Percentiles rank a stretch among this genome's conserved stretches.
Conservation (phyloP, 1,284 basidiomycete genomes). For the Kalmanozyma brasiliensis region DNA sequence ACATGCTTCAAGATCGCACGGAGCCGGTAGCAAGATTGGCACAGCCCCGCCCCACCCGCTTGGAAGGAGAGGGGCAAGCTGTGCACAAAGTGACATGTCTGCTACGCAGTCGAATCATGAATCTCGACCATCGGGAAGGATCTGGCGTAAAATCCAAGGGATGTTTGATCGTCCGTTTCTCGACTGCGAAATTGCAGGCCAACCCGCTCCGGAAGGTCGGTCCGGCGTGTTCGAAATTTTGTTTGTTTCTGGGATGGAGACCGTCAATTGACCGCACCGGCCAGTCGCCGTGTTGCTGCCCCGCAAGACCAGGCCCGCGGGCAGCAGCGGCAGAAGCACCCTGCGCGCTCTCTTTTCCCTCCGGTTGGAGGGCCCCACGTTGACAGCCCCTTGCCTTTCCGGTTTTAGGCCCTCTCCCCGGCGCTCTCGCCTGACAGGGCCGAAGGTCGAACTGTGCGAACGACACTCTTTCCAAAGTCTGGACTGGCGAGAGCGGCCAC, state of each 20-base stretch:
- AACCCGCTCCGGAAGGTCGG: slow-evolving; percentile 24
- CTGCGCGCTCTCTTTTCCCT: neutral
- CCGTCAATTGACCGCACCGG: slow-evolving; percentile 41
- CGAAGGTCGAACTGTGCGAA: no score
- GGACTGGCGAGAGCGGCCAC: neutral
- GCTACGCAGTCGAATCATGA: no score
- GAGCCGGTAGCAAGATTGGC: no score
- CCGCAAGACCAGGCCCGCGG: neutral
- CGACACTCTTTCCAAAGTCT: slow-evolving; percentile 3
- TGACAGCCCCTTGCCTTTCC: slow-evolving; percentile 5
- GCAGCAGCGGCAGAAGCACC: neutral
- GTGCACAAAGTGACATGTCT: no score
- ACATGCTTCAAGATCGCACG: no score
- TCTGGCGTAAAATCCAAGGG: neutral
- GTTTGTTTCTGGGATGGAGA: neutral
- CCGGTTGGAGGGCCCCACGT: slow-evolving; percentile 8
- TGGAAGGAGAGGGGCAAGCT: no score
- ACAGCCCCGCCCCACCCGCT: no score
- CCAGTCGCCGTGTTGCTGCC: neutral
- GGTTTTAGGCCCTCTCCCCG: neutral
- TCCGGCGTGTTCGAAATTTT: slow-evolving; percentile 24
- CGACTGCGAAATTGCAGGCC: neutral
- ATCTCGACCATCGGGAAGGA: no score
- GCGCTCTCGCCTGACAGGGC: no score
- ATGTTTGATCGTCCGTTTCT: slow-evolving; percentile 14